Conservation (phyloP, 2,329 filamentous ascomycete genomes). For the Sarocladiaceae sp. region DNA sequence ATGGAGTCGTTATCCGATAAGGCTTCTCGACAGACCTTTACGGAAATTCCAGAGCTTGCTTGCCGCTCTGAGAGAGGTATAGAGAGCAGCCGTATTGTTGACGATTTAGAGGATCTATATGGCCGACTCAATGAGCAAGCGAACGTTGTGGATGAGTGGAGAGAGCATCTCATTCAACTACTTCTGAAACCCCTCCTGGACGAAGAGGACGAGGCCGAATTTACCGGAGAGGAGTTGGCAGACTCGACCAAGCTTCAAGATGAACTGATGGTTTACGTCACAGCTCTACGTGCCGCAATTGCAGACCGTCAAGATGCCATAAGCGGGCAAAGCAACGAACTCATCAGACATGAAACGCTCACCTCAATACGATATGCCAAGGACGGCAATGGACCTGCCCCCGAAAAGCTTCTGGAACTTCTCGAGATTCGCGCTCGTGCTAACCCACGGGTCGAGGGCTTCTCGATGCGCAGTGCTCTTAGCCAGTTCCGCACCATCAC, state of each 20-base stretch:
- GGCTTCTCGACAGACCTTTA: conserved; percentile 48
- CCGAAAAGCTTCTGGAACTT: conserved; percentile 52
- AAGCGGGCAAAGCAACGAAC: conserved; percentile 68
- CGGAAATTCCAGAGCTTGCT: conserved; percentile 50
- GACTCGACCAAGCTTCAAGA: conserved; percentile 84
- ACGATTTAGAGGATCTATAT: conserved; percentile 60
- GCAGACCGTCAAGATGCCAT: conserved; percentile 74
- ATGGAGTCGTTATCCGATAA: conserved; percentile 58
- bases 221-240: conserved; percentile 85
- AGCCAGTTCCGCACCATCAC: conserved; percentile 62
- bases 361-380: conserved; percentile 54
- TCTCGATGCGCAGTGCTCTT: conserved; percentile 65
- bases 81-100: conserved; percentile 61
- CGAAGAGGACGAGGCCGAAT: conserved; percentile 65
- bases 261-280: conserved; percentile 79
- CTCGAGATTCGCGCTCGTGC: conserved; percentile 39
- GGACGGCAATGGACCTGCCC: conserved; percentile 62
- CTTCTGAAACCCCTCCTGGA: conserved; percentile 74
- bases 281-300: conserved; percentile 66
- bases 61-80: conserved; percentile 58
- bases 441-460: conserved; percentile 42
- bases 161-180: conserved; percentile 64
- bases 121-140: conserved; percentile 67
- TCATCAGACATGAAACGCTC: conserved; percentile 67
- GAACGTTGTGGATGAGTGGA: conserved; percentile 65